phyloP scores from a whole-genome alignment of 371 early-diverging fungal genomes.

The Smittium culicis region DNA sequence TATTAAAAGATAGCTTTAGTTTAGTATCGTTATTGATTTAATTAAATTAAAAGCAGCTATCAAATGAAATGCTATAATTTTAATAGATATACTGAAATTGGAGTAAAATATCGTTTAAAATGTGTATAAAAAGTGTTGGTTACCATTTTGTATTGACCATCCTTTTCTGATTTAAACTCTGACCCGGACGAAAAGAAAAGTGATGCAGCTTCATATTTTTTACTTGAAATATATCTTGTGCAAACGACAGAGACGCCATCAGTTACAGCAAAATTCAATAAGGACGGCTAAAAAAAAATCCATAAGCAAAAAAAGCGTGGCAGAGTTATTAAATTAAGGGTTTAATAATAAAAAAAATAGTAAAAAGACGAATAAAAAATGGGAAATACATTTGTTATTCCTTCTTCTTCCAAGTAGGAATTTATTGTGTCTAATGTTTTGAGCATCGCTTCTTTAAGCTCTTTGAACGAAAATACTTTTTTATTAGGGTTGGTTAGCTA shows the following conservation, averaged over 20 bases:
- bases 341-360: neutral
- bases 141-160: conserved; percentile 60
- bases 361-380: neutral
- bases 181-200: conserved; percentile 64
- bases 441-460: conserved; percentile 57
- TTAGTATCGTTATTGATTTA: too few species aligned
- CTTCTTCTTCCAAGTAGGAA: conserved; percentile 47
- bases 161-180: conserved; percentile 22
- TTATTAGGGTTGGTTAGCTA: conserved; percentile 41
- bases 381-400: conserved; percentile 31
- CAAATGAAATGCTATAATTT: too few species aligned
- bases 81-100: too few species aligned
- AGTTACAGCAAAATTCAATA: conserved; percentile 78
- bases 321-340: neutral
- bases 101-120: too few species aligned
- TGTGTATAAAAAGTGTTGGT: conserved; percentile 2
- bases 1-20: too few species aligned
- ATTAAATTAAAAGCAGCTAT: too few species aligned
- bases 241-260: conserved; percentile 67
- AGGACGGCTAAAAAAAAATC: conserved; percentile 34
- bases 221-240: conserved; percentile 58
- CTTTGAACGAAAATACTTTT: conserved; percentile 37
- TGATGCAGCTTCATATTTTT: conserved; percentile 55
- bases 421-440: conserved; percentile 57
- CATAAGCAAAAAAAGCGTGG: too few species aligned